phyloP scores from a whole-genome alignment of 257 asterid genomes.

The Ilex asprella region DNA sequence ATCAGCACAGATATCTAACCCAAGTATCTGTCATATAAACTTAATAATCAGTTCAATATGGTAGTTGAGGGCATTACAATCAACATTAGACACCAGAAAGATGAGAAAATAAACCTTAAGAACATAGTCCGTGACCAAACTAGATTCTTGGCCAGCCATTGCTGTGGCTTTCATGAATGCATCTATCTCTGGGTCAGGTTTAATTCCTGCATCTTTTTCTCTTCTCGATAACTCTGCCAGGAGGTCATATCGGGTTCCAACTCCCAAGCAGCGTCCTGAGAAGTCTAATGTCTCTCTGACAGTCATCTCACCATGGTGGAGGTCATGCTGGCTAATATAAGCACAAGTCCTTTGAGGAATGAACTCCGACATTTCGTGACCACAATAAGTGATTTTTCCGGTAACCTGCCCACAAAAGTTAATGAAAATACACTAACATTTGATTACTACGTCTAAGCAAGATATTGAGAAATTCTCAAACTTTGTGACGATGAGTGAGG shows the following conservation, averaged over 20 bases:
- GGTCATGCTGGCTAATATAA: conserved; percentile 81
- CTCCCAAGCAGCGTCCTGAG: conserved; percentile 89
- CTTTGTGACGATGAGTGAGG: background rate
- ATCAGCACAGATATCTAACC: conserved; percentile 1
- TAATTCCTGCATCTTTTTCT: conserved; percentile 74
- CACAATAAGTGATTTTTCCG: conserved; percentile 80
- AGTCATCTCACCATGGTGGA: conserved; percentile 95
- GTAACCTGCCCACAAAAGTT: conserved; percentile 31
- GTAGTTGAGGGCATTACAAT: background rate
- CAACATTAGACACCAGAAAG: background rate
- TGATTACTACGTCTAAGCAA: background rate
- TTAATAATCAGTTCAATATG: conserved; percentile 1
- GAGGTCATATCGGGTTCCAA: conserved; percentile 85
- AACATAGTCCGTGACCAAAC: conserved; percentile 76
- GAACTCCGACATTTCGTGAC: conserved; percentile 73
- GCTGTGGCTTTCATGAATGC: conserved; percentile 97
- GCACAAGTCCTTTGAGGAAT: conserved; percentile 88
- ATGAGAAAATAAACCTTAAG: conserved; percentile 55
- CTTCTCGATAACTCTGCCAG: conserved; percentile 70
- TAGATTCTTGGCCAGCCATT: conserved; percentile 79
- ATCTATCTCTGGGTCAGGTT: conserved; percentile 85
- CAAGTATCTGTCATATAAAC: background rate
- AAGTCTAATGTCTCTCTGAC: conserved; percentile 80
- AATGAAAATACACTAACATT: background rate
- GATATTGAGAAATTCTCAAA: background rate